Base-by-base conservation (phyloP, 2,329 filamentous ascomycete genomes). In the Sarocladiaceae sp. region DNA sequence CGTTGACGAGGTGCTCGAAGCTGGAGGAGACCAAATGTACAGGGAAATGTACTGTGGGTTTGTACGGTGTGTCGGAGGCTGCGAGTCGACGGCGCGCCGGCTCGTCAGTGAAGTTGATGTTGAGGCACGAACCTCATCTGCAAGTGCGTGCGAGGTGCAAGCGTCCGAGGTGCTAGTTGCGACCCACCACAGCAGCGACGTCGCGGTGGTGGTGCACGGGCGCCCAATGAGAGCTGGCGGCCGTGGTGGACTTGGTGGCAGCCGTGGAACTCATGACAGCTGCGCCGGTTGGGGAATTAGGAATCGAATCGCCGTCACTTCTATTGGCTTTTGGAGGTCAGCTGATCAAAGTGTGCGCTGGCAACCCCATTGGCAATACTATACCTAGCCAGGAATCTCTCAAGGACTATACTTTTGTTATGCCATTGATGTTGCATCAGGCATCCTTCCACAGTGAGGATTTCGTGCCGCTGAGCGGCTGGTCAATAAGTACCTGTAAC, bases 181-280 rank as follows among this genome's bases (percentile, higher is more conserved):
- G 44, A 11, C 40, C 23, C 40, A 44, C 40, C 18, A 44, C n/a
- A 33, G 26, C 7, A 48, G 44, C 44, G 44, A 48, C 26, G 26
- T 17, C 26, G 23, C 37, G 37, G 17, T 22, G 13, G 26, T 20
- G n/a, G 26, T 31, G n/a, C 11, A 11, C 13, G 5, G 33, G 15
- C 26, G 33, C 26, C 44, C 44, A 48, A 48, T 48, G 28, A 48
- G 44, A 17, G 25, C 13, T 4, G 18, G 26, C 44, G 12, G 18
- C 15, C 26, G 25, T n/a, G 22, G 44, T 48, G 44, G 44, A 48
- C 44, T 48, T n/a, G 28, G 44, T 15, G 26, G 25, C 13, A 48
- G 44, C 44, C 44, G 44, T 48, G 44, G 44, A n/a, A 48, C 44
- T 20, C 44, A 48, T 48, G 44, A 48, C 44, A 48, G n/a, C 26